Conservation (phyloP, 2,329 filamentous ascomycete species). For the Anthostomella pinea region DNA sequence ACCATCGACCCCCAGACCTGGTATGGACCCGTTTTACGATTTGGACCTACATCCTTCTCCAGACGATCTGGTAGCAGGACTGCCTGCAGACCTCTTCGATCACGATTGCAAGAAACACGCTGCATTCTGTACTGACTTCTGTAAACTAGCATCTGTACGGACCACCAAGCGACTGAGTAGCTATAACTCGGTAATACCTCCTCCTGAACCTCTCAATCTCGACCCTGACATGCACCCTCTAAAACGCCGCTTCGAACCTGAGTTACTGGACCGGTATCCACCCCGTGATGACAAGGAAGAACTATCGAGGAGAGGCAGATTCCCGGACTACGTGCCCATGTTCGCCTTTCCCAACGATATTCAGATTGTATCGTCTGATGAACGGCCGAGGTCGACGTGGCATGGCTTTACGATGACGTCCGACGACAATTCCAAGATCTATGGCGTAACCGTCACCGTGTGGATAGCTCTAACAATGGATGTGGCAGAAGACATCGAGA, state of each 20-base stretch:
- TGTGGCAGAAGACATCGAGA: constrained; percentile 80
- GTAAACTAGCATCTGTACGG: constrained; percentile 55
- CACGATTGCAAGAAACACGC: constrained; percentile 22
- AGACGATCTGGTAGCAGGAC: constrained; percentile 20
- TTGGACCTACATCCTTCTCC: constrained; percentile 11
- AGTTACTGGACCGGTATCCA: constrained; percentile 92
- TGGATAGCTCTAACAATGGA: constrained; percentile 85
- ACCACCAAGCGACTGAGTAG: constrained; percentile 89
- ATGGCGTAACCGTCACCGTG: constrained; percentile 86
- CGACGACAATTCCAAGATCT: constrained; percentile 85
- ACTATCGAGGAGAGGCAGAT: constrained; percentile 72
- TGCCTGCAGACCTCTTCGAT: constrained; percentile 20
- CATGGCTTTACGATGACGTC: constrained; percentile 98
- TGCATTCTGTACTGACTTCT: constrained; percentile 30
- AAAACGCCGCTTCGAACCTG: constrained; percentile 90
- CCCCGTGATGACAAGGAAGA: constrained; percentile 80
- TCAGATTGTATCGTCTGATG: constrained; percentile 91
- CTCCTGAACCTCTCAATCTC: constrained; percentile 83
- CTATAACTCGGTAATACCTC: constrained; percentile 96
- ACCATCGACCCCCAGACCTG: constrained; percentile 69
- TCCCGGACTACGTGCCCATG: constrained; percentile 98
- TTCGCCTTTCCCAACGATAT: constrained; percentile 99
- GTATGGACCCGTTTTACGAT: constrained; percentile 49
- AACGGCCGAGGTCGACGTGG: constrained; percentile 93
- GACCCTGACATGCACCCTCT: constrained; percentile 94